phyloP scores from a whole-genome alignment of 306 rosid species.

The Rubus parviflorus region DNA sequence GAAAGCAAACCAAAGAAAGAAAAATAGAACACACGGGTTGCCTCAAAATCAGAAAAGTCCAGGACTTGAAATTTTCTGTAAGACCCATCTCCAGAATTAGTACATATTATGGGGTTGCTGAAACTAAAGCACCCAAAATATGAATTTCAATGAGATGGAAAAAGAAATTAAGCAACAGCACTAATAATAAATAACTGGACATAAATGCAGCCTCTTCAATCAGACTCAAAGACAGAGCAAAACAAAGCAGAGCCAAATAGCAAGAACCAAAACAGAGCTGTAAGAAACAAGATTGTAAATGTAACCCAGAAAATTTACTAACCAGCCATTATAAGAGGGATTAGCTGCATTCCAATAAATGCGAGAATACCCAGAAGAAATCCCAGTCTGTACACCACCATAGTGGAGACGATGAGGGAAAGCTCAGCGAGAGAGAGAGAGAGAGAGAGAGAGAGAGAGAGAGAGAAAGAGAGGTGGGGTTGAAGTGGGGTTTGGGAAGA shows the following conservation, averaged over 20 bases:
- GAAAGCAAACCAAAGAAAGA: background rate
- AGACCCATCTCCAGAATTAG: constrained; percentile 33
- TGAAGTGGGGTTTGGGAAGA: constrained; percentile 18
- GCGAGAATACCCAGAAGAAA: constrained; percentile 51
- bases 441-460: background rate
- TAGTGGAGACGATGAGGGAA: constrained; percentile 34
- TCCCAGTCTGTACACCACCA: constrained; percentile 38
- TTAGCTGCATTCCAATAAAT: constrained; percentile 62
- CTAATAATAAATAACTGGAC: background rate
- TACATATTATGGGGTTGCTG: constrained; percentile 23
- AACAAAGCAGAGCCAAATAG: constrained; percentile 11
- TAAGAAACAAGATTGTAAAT: constrained; percentile 23
- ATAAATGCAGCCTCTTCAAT: constrained; percentile 21
- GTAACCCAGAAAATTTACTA: constrained; percentile 23
- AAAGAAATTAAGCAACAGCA: background rate
- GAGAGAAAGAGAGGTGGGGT: background rate
- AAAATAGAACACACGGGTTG: background rate
- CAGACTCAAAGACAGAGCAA: constrained; percentile 1
- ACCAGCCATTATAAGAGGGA: constrained; percentile 74
- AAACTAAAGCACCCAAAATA: constrained; percentile 3
- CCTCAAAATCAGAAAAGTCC: constrained; percentile 4
- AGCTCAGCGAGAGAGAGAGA: constrained; percentile 2
- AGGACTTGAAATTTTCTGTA: constrained; percentile 4
- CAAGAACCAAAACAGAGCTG: constrained; percentile 12
- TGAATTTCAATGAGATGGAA: background rate